Evolutionary conservation across 805 yeast genomes (phyloP), one percentile per base, ranked within the genome.

Genomic region (Sungouiozyma ichnusensis): DNA sequence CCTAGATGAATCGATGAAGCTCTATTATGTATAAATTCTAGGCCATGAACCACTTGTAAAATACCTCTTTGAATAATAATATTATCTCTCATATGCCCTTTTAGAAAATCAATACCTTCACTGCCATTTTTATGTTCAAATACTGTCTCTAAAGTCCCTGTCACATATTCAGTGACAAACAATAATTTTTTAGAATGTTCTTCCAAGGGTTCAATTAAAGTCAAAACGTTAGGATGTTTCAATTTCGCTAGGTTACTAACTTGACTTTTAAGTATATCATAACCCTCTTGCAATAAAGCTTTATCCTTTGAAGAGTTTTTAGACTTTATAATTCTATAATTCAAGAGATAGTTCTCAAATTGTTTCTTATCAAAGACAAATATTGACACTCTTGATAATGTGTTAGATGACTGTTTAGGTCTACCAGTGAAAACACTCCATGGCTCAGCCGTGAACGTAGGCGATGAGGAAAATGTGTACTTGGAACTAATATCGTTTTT

Each of bases 391-490:
- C 68, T 62, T 37, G 74, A 37, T 15, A 31, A 17, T 3, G 34
- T 20, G 20, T 11, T 15, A 4, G 37, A 24, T 2, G 76, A 65
- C 19, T 73, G 65, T 49, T 76, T 75, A 43, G 79, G 81, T 48
- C 81, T 82, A n/a, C 90, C 97, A 1, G 90, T 86, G 54, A 76
- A 84, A 0, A 88, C 77, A 5, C 79, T 62, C 97, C 97, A 88
- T 16, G 88, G 82, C 17, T 84, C 94, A 6, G 81, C 71, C 15
- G 70, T 68, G 61, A 87, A 86, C 11, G 81, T 65, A 0, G 94
- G 81, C 39, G 81, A 76, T 3, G 77, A 70, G 44, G 87, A 79
- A 20, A 83, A 76, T 14, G 79, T 71, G 58, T 86, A 87, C 38
- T 72, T 64, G 9, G 79, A 75, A 50, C 78, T 73, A 38, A 81